Base-by-base conservation (phyloP, 768 basidiomycete genomes). In the Mycena leptocephala region DNA sequence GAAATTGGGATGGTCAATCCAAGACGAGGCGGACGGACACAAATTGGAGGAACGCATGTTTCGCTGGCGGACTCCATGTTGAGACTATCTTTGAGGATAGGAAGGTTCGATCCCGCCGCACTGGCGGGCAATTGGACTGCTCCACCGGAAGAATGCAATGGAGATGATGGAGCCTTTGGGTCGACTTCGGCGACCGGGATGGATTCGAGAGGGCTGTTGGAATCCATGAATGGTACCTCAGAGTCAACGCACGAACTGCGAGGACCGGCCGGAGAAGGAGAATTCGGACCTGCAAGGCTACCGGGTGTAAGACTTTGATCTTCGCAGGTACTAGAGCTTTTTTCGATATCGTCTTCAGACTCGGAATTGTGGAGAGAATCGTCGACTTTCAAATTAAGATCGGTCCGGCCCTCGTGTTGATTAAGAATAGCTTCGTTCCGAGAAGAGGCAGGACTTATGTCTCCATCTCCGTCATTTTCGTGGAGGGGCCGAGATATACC, bases 1-100 rank as follows among this genome's bases (percentile, higher is more conserved):
- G 74, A 70, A 51, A 78, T 35, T 22, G 74, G 74, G 22, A 78
- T 78, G n/a, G 37, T 28, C 28, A 78, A 28, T 3, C 28, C 30
- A 6, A 78, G 74, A 22, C 56, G 59, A 18, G 65, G 37, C 20
- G 77, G 59, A 32, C 70, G 65, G 41, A 35, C 7, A 46, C 16
- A 8, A 64, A 28, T 20, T 64, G 32, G 24, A 14, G 37, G 11
- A 46, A 18, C 46, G 30, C 16, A 6, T 28, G 43, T 51, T 30
- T 41, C 53, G 37, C 26, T 10, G n/a, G 28, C 24, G n/a, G 39
- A 30, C 9, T 69, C 13, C 63, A 18, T 56, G 14, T 5, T 39
- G 4, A 2, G 5, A 62, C 26, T 56, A 33, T 64, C 53, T 61
- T 35, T 30, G 55, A 37, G 24, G 30, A 32, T 35, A 59, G 39